These are phyloP conservation scores for Pseudopyricularia cyperi DNA, from an alignment of 2,329 filamentous ascomycete species.

Conservation along the genomic window DNA sequence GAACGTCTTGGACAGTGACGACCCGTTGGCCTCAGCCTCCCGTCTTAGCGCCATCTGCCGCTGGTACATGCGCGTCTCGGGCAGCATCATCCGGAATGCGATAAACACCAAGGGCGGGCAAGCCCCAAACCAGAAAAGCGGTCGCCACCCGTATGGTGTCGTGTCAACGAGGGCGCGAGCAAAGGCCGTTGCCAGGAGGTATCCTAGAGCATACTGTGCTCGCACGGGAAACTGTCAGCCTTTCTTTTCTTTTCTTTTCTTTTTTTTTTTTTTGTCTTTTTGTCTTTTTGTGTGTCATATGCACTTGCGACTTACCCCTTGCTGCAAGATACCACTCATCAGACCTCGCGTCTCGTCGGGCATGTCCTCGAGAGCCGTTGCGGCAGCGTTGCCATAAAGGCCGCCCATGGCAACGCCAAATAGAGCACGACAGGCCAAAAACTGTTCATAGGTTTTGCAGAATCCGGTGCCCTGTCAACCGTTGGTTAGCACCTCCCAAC, in stretches of 20 bases:
- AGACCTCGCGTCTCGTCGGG: conserved; percentile 56
- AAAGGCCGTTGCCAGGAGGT: conserved; percentile 47
- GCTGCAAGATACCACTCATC: conserved; percentile 64
- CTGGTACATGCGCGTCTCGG: conserved; percentile 64
- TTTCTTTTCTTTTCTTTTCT: no score
- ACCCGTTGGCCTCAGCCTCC: conserved; percentile 10
- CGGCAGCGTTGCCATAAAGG: conserved; percentile 64
- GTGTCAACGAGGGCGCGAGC: conserved; percentile 58
- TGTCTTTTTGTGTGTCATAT: no score
- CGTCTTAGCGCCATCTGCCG: conserved; percentile 51
- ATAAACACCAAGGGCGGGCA: conserved; percentile 72
- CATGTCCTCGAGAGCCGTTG: conserved; percentile 66
- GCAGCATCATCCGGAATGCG: conserved; percentile 60
- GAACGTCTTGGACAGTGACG: conserved; percentile 28
- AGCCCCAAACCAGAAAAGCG: conserved; percentile 82
- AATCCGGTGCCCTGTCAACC: conserved; percentile 58
- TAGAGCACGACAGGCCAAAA: conserved; percentile 60
- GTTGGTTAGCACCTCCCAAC: no score
- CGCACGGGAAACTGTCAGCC: background rate
- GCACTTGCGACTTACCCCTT: no score
- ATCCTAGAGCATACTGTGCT: conserved; percentile 45
- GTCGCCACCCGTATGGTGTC: conserved; percentile 68
- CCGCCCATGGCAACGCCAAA: conserved; percentile 79
- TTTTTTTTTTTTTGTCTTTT: no score
- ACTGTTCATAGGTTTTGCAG: conserved; percentile 52